phyloP scores from a whole-genome alignment of 1,284 basidiomycete genomes.

The Cryptococcus sp. region DNA sequence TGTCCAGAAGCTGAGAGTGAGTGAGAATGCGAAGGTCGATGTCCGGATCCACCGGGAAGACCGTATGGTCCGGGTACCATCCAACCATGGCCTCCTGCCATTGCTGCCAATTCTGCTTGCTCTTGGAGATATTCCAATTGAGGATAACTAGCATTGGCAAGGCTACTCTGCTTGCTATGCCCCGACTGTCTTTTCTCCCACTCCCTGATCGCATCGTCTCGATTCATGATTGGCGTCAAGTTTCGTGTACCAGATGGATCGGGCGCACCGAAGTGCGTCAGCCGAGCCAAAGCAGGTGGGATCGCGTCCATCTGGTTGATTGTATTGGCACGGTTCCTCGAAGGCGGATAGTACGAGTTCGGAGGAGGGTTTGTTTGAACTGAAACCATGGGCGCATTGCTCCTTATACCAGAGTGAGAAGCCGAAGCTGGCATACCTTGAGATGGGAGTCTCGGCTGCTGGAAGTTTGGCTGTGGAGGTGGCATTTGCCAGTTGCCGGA shows the following conservation, averaged over 20 bases:
- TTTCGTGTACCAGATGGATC: conserved; percentile 67
- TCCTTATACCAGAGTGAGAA: conserved; percentile 21
- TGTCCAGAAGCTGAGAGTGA: conserved; percentile 18
- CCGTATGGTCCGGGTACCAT: conserved; percentile 39
- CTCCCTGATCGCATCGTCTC: conserved; percentile 82
- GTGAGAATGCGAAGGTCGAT: conserved; percentile 6
- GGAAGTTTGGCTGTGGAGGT: conserved; percentile 16
- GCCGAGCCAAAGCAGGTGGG: conserved; percentile 80
- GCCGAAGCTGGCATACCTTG: conserved; percentile 15
- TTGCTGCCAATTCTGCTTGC: conserved; percentile 75
- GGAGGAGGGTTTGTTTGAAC: conserved; percentile 43
- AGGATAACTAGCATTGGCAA: conserved; percentile 62
- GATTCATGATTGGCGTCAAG: conserved; percentile 78
- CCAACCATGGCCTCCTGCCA: conserved; percentile 30
- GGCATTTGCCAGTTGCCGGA: conserved; percentile 23
- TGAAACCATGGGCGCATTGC: conserved; percentile 39
- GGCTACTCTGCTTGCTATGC: conserved; percentile 31
- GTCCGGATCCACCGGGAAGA: conserved; percentile 6
- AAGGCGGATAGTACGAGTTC: conserved; percentile 63
- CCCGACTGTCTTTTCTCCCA: conserved; percentile 66
- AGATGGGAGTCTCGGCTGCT: conserved; percentile 29
- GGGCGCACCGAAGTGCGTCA: conserved; percentile 77
- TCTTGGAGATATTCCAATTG: conserved; percentile 85
- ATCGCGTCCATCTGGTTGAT: conserved; percentile 79
- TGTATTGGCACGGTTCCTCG: conserved; percentile 73